A percentile compares a stretch with the other conserved stretches of the same genome.
Evolutionary conservation across 768 basidiomycete species (phyloP).

Genomic region (Infundibulicybe gibba): DNA sequence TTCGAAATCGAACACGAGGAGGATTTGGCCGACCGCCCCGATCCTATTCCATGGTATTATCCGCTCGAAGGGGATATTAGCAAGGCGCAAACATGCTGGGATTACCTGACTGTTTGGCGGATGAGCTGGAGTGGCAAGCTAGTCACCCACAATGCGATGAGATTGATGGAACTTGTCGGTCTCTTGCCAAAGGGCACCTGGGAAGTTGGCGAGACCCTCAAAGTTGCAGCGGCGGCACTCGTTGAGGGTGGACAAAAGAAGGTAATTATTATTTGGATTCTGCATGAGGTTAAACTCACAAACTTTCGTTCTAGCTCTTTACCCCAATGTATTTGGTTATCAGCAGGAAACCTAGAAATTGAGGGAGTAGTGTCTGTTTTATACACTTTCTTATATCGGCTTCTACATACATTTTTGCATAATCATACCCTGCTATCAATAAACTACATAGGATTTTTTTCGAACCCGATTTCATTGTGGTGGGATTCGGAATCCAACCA

Average conservation of each 20-base stretch:
- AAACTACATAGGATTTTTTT: not conserved
- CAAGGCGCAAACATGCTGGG: conserved; percentile 94
- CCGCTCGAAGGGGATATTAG: conserved; percentile 90
- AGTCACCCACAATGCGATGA: conserved; percentile 78
- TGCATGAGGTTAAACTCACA: conserved; percentile 1
- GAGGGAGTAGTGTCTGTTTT: not conserved
- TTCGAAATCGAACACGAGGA: conserved; percentile 90
- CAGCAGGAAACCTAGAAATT: conserved; percentile 50
- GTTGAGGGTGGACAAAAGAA: conserved; percentile 85
- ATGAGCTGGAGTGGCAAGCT: conserved; percentile 86
- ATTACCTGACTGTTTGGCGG: conserved; percentile 83
- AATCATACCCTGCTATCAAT: conserved; percentile 1
- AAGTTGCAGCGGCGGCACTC: conserved; percentile 73
- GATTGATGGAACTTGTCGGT: conserved; percentile 72
- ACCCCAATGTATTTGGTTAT: conserved; percentile 84
- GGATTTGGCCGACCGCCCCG: conserved; percentile 85
- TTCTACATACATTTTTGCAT: conserved; percentile 12
- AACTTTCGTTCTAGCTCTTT: conserved; percentile 54
- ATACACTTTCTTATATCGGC: conserved; percentile 12
- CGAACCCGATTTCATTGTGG: not conserved
- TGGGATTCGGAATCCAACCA: conserved; percentile 12
- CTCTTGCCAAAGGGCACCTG: conserved; percentile 90
- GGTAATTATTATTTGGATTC: conserved; percentile 37
- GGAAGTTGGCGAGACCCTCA: conserved; percentile 86
- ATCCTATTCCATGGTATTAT: conserved; percentile 89